These are phyloP conservation scores for Suillus clintonianus DNA, from an alignment of 768 basidiomycete species.

Conservation along the genomic window DNA sequence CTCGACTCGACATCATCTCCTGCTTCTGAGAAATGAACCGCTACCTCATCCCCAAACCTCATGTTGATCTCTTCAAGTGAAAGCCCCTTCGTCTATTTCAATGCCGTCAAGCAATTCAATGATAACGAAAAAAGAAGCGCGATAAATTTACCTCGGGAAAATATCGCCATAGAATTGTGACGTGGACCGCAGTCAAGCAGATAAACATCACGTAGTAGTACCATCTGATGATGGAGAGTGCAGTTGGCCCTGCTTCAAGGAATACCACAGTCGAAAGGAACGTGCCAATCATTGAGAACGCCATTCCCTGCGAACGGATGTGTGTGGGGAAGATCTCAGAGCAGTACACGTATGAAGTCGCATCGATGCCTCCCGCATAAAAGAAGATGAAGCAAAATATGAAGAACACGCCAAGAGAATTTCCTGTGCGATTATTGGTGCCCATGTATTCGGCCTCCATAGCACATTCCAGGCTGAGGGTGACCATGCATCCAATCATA, in stretches of 20 bases:
- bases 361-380: constrained; percentile 6
- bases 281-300: constrained; percentile 6
- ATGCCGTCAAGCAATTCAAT: neutral
- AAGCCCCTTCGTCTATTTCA: neutral
- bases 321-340: constrained; percentile 5
- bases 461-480: neutral
- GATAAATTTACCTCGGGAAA: constrained; percentile 3
- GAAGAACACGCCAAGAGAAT: constrained; percentile 4
- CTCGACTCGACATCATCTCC: neutral
- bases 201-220: constrained; percentile 6
- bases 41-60: constrained; percentile 8
- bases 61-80: constrained; percentile 7
- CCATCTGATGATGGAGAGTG: neutral
- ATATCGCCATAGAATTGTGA: constrained; percentile 1
- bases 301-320: constrained; percentile 1
- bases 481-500: neutral
- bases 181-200: neutral
- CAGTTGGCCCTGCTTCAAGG: constrained; percentile 1
- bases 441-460: neutral
- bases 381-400: constrained; percentile 9
- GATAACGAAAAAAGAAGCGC: too few relatives aligned
- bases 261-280: constrained; percentile 10
- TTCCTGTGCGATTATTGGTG: neutral
- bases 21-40: neutral
- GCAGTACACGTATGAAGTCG: constrained; percentile 4